Conservation (phyloP, 225 moss, liverwort and hornwort genomes). For the Straminergon stramineum region DNA sequence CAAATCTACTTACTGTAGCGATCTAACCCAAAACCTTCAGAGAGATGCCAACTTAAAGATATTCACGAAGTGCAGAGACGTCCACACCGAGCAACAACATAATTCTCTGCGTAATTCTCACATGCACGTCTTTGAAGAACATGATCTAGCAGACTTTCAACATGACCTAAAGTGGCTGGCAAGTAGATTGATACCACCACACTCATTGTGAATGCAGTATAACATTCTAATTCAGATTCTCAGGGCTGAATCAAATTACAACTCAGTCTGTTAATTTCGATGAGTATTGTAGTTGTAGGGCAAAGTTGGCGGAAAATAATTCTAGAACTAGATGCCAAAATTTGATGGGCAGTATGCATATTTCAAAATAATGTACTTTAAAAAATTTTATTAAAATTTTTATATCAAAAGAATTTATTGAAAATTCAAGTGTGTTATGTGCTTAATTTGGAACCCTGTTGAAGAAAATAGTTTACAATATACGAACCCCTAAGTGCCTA, state of each 20-base stretch:
- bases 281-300: fast-evolving
- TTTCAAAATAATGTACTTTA: neutral
- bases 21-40: neutral
- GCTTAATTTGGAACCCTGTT: neutral
- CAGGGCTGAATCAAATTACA: neutral
- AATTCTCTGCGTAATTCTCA: neutral
- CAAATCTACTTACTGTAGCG: no score
- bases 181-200: neutral
- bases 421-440: neutral
- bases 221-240: neutral
- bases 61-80: neutral
- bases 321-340: neutral
- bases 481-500: no score
- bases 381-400: no score
- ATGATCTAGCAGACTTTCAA: neutral
- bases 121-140: neutral
- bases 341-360: neutral
- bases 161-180: neutral
- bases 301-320: neutral
- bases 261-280: neutral
- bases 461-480: neutral
- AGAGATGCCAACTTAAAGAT: neutral
- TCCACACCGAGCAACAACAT: neutral
- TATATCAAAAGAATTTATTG: neutral
- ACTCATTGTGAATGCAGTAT: neutral